phyloP scores from a whole-genome alignment of 148 eudicot species.

The Rhododendron vialii region DNA sequence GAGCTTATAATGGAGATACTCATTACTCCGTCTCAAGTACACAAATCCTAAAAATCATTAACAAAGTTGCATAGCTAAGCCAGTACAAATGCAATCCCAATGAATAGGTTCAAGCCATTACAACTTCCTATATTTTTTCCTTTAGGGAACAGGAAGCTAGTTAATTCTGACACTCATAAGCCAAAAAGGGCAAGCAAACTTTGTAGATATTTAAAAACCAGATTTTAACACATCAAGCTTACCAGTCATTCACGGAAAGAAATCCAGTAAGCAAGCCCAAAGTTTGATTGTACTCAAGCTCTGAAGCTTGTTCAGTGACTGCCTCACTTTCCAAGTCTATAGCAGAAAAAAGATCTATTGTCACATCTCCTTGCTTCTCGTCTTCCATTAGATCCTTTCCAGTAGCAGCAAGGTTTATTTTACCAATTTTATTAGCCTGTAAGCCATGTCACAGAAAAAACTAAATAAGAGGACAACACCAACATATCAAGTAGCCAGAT shows the following conservation, averaged over 20 bases:
- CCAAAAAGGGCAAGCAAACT: background rate
- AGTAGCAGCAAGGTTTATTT: conserved; percentile 95
- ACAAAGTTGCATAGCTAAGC: background rate
- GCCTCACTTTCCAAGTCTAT: conserved; percentile 82
- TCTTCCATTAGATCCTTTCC: conserved; percentile 99
- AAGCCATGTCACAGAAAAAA: background rate
- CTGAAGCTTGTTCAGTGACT: conserved; percentile 56
- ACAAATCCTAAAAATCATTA: background rate
- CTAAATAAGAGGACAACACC: background rate
- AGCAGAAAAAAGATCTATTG: conserved; percentile 83
- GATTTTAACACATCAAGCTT: conserved; percentile 17
- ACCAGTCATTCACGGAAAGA: conserved; percentile 95
- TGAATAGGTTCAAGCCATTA: background rate
- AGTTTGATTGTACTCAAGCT: conserved; percentile 77
- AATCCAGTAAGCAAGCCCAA: conserved; percentile 86
- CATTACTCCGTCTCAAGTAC: background rate
- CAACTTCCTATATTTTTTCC: background rate
- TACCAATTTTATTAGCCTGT: conserved; percentile 96
- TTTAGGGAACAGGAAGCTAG: background rate
- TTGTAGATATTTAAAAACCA: background rate
- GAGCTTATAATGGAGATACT: background rate
- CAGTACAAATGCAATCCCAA: background rate
- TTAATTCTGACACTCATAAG: background rate
- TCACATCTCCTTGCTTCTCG: conserved; percentile 94
- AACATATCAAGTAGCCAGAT: background rate